phyloP scores from a whole-genome alignment of 768 basidiomycete species.

The Leccinum imitatum region DNA sequence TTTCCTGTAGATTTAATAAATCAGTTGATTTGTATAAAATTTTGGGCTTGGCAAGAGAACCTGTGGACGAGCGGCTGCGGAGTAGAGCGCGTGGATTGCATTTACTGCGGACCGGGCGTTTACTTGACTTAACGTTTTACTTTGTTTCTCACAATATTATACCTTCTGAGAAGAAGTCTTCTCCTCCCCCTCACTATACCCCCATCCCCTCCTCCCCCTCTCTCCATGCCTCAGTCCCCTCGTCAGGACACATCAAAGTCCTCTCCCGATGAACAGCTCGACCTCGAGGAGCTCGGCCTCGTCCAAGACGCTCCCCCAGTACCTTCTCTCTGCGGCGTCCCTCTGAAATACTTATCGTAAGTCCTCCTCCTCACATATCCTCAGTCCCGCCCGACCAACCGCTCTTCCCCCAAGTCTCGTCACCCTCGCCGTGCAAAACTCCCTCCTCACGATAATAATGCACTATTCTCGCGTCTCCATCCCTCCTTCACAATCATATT shows the following conservation, averaged over 20 bases:
- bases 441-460: slow-evolving; percentile 88
- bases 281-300: slow-evolving; percentile 47
- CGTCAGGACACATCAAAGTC: slow-evolving; percentile 28
- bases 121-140: too few species aligned
- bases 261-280: slow-evolving; percentile 36
- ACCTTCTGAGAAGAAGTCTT: not conserved
- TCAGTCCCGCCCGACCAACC: slow-evolving; percentile 6
- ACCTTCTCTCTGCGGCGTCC: slow-evolving; percentile 66
- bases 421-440: slow-evolving; percentile 92
- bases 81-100: slow-evolving; percentile 4
- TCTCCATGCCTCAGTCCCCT: slow-evolving; percentile 23
- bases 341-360: slow-evolving; percentile 80
- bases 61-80: slow-evolving; percentile 18
- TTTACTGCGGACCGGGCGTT: slow-evolving; percentile 9
- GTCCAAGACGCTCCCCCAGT: slow-evolving; percentile 36
- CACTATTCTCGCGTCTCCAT: slow-evolving; percentile 90
- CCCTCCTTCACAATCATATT: slow-evolving; percentile 75
- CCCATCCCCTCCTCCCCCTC: slow-evolving; percentile 11
- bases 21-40: slow-evolving; percentile 18
- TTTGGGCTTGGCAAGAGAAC: slow-evolving; percentile 8
- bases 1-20: not conserved
- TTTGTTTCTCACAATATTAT: not conserved
- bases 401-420: slow-evolving; percentile 53
- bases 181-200: slow-evolving; percentile 24
- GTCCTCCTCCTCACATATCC: slow-evolving; percentile 29